Evolutionary conservation across 331 rosid genomes (phyloP).

Genomic region (Quercus lobata): DNA sequence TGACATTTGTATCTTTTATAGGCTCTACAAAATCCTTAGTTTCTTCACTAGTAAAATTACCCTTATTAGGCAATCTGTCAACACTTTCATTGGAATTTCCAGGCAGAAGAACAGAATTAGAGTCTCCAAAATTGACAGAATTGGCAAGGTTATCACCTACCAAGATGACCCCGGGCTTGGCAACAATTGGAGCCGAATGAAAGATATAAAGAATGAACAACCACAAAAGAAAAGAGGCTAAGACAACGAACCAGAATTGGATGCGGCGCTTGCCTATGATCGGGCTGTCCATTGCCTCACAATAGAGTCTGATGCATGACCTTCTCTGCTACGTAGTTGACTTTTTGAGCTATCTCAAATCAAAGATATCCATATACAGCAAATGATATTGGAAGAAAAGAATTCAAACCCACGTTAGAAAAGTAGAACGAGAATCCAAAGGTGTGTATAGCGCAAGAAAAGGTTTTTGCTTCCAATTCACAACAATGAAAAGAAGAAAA

Average conservation of each 20-base stretch:
- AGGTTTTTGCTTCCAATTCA: not conserved
- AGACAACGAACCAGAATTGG: constrained; percentile 27
- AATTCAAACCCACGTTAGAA: not conserved
- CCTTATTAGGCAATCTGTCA: not conserved
- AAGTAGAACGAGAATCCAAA: not conserved
- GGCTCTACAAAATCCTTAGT: not conserved
- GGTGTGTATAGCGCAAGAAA: not conserved
- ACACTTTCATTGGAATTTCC: not conserved
- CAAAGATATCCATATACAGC: not conserved
- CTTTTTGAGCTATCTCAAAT: not conserved
- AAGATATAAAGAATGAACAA: constrained; percentile 19
- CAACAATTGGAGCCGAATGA: constrained; percentile 13
- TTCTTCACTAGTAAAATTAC: not conserved
- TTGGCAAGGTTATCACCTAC: constrained; percentile 6
- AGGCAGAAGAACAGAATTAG: not conserved
- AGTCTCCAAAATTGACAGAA: not conserved
- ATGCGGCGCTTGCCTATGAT: constrained; percentile 14
- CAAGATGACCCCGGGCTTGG: not conserved
- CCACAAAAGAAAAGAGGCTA: constrained; percentile 24
- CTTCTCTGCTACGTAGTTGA: not conserved
- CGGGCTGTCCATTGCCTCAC: constrained; percentile 7
- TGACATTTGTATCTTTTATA: not conserved
- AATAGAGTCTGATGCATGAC: not conserved
- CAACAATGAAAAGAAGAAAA: not conserved
- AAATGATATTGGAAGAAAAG: not conserved